Evolutionary conservation across 306 rosid genomes (phyloP).

Genomic region (Dalbergia oliveri): DNA sequence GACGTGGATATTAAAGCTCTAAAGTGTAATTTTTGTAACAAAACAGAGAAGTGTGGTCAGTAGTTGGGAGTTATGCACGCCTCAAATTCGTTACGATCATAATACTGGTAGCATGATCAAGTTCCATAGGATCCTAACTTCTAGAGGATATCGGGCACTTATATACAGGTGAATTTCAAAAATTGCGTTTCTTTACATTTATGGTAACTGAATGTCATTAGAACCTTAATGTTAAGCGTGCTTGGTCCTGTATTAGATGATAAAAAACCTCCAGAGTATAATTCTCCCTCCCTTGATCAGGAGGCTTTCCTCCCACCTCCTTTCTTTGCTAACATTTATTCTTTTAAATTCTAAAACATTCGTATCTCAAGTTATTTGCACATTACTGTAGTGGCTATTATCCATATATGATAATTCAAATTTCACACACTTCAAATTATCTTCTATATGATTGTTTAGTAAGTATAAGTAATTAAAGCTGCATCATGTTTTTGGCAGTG

Average conservation of each 20-base stretch:
- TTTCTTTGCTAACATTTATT: background rate
- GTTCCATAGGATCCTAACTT: conserved; percentile 67
- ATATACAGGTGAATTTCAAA: conserved; percentile 61
- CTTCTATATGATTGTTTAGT: background rate
- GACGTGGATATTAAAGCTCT: background rate
- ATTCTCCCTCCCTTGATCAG: too few relatives aligned
- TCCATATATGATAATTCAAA: background rate
- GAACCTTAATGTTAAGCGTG: too few relatives aligned
- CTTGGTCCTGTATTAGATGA: too few relatives aligned
- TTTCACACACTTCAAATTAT: background rate
- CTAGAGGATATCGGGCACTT: conserved; percentile 67
- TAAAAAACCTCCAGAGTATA: too few relatives aligned
- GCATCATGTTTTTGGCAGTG: background rate
- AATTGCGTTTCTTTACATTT: background rate
- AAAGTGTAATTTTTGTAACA: background rate
- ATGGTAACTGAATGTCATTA: background rate
- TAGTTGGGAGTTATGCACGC: conserved; percentile 65
- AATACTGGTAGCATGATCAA: conserved; percentile 79
- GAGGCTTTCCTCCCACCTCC: too few relatives aligned
- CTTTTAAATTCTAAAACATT: background rate
- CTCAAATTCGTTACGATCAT: conserved; percentile 36
- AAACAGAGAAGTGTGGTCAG: conserved; percentile 54
- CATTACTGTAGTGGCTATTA: background rate
- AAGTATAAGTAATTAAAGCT: background rate
- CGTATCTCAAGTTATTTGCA: background rate